Conservation (phyloP, 2,329 filamentous ascomycete species). For the Coniella lustricola region DNA sequence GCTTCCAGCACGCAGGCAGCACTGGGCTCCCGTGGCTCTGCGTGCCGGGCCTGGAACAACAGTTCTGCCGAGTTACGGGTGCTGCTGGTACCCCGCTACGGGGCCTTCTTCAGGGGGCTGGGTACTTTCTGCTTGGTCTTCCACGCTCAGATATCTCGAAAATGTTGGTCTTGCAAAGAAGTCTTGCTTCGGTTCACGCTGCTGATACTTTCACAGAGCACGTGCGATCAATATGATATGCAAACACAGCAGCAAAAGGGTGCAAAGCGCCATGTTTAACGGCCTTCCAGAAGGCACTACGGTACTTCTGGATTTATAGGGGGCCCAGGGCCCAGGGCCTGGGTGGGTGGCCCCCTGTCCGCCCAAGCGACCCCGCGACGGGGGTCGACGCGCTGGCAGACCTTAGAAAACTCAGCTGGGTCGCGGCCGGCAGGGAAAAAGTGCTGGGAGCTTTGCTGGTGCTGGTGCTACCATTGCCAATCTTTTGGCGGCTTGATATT, state of each 20-base stretch:
- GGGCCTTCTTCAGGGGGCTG: too few species aligned
- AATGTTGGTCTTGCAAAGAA: too few species aligned
- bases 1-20: neutral
- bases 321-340: neutral
- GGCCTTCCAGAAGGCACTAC: too few species aligned
- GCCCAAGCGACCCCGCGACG: conserved; percentile 9
- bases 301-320: neutral
- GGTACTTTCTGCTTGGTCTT: too few species aligned
- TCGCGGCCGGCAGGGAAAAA: conserved; percentile 8
- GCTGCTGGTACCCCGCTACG: too few species aligned
- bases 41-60: neutral
- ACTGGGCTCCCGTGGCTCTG: neutral
- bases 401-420: conserved; percentile 13
- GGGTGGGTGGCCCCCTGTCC: neutral
- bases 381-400: conserved; percentile 10
- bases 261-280: too few species aligned
- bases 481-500: conserved; percentile 1
- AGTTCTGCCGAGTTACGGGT: neutral
- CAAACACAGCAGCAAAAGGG: too few species aligned
- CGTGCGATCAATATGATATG: too few species aligned
- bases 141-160: too few species aligned
- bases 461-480: neutral
- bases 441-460: neutral
- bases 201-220: too few species aligned
- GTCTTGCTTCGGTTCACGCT: too few species aligned